Evolutionary conservation across 129 eudicot genomes (phyloP), one percentile per base, ranked within the genome.

Genomic region (Ambrosia trifida): DNA sequence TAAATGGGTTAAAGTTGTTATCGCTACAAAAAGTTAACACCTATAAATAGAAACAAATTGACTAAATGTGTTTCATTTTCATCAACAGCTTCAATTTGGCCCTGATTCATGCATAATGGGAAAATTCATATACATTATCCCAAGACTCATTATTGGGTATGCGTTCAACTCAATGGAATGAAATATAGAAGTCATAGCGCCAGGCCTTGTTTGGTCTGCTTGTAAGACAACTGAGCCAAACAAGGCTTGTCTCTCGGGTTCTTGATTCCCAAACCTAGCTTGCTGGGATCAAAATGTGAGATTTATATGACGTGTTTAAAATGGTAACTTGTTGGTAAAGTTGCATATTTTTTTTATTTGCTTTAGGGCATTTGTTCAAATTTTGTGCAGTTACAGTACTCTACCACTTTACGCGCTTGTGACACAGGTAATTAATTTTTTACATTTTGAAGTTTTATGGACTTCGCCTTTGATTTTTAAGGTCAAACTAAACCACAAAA

Each of bases 341-440:
- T 16, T 14, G 57, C 14, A 13, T 19, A 45, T 9, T 12, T 9
- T n/a, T 9, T 72, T 73, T 3, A 6, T 19, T 50, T 16, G n/a
- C 40, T 70, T 28, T 73, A 94, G 98, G 79, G 96, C 86, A 4
- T 75, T 94, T 69, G 88, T 94, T 74, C 98, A 94, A 81, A 83
- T 89, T 56, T 68, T 86, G 63, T 94, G 98, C 81, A 89, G 98
- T 70, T 94, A 89, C 61, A 94, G 98, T 76, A 94, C 98, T 47
- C 80, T 94, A 72, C 98, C 97, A 6, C 96, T 94, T 66, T 94
- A 94, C 43, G 98, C 97, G 45, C 82, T 94, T n/a, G 98, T 94
- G 10, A 89, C 98, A 66, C 98, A 94, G 98, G 98, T 93, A 77
- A 63, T 33, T 56, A 56, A 14, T 31, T 17, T 64, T 3, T 50